Evolutionary conservation across 352 stramenopile genomes (phyloP), one percentile per base, ranked within the genome.

Genomic region (Pythium diclinum): DNA sequence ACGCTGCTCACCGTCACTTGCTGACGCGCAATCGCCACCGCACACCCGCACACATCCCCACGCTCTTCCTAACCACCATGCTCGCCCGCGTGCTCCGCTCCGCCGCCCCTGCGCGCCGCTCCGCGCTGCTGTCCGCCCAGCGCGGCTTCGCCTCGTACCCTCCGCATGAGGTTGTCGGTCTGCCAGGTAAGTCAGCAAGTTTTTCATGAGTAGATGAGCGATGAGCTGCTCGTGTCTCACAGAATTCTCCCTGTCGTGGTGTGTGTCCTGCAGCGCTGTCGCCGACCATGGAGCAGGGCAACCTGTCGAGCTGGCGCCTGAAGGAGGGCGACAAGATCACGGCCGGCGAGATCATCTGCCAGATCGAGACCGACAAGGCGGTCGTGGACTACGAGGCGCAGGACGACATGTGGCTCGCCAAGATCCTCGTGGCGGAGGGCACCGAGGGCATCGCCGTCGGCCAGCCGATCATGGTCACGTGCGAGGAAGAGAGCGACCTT

Each of bases 361-460:
- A 98, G 67, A 97, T 99, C 61, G 97, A 99, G 78, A 99, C 97
- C 2, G 97, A 99, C 84, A 99, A 99, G 85, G 97, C 97, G 13
- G 96, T 97, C n/a, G 97, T 99, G 51, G 97, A 99, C 77, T 99
- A 97, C 73, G 97, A 99, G 77, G 90, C 94, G 10, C 96, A 98
- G 73, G 97, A 99, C 74, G 97, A 99, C 60, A 90, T 92, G 73
- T 91, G 97, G 61, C 71, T 99, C 48, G 96, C 95, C 60, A 98
- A 98, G 81, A 99, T 99, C 71, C 83, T 99, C 51, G 92, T 97
- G 32, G 69, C 83, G 2, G 92, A 94, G 21, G 96, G 95, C 25
- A 63, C 87, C 2, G 79, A 96, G 47, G 95, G 98, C 65, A 89
- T 99, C 59, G 63, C 69, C 11, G 88, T 98, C 54, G 97, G 97